phyloP scores from a whole-genome alignment of 345 rosid species.

The Kandelia obovata region DNA sequence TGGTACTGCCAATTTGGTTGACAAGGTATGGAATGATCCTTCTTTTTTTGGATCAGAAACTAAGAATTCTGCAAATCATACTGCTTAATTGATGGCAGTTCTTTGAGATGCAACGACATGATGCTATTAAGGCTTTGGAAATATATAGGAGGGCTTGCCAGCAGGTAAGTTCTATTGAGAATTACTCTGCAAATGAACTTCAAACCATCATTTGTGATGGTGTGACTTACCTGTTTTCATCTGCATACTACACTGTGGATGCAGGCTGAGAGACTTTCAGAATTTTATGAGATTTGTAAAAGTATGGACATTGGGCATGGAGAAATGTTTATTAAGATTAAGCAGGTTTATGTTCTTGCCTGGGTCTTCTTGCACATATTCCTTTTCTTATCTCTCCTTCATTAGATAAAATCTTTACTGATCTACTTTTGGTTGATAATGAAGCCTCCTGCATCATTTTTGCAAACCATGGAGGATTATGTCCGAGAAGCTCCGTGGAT shows the following conservation, averaged over 20 bases:
- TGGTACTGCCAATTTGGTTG: constrained; percentile 84
- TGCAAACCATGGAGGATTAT: constrained; percentile 99
- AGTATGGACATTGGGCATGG: constrained; percentile 78
- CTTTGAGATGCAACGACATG: constrained; percentile 90
- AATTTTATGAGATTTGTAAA: constrained; percentile 91
- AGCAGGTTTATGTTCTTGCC: constrained; percentile 61
- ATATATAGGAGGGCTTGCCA: constrained; percentile 81
- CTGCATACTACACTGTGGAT: constrained; percentile 1
- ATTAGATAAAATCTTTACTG: background rate
- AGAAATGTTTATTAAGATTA: constrained; percentile 75
- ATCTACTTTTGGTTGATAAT: constrained; percentile 15
- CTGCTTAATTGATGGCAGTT: constrained; percentile 50
- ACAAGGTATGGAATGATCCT: constrained; percentile 55
- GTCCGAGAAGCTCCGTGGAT: constrained; percentile 74
- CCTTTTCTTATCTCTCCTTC: constrained; percentile 2
- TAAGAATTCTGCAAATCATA: constrained; percentile 12
- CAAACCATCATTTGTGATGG: background rate
- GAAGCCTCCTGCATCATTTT: constrained; percentile 87
- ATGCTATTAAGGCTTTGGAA: constrained; percentile 80
- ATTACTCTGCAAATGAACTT: constrained; percentile 11
- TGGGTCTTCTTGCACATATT: constrained; percentile 5
- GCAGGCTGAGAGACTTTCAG: constrained; percentile 93
- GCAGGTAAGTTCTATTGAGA: constrained; percentile 54
- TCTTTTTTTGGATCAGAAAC: constrained; percentile 14
- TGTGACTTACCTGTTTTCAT: constrained; percentile 4